Base-by-base conservation (phyloP, 2,329 filamentous ascomycete species). In the Curvularia eragrostidis region DNA sequence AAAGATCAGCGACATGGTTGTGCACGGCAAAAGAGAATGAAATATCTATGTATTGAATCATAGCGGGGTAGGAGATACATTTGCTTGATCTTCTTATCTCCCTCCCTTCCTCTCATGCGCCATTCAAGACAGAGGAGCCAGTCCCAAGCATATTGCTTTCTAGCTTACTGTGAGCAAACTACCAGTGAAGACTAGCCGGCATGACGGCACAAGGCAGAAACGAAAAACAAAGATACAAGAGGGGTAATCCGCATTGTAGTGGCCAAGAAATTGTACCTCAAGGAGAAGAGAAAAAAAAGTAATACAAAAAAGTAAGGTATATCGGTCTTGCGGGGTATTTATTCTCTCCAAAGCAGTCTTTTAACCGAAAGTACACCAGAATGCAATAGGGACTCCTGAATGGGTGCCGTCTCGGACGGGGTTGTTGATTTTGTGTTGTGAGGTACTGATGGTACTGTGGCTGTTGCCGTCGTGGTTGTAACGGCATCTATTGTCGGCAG, bases 341-440 rank as follows among this genome's bases (percentile, higher is more conserved):
- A 51, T 42, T 26, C 15, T 28, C 41, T 21, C 58, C 58, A 63
- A 8, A 63, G 44, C 13, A 63, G 18, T 9, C 38, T 34, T 13
- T 48, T 61, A 9, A 63, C 51, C 5, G 58, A 59, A 6, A 26
- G 49, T 9, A 62, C 34, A 13, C 56, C 47, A 18, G 53, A 63
- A 15, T 61, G 54, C 8, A 63, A 55, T 3, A 61, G 39, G 7
- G 60, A 53, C 5, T 58, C 34, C 10, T 15, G 52, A 2, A 52
- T 5, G 5, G 32, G 46, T 3, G 38, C 23, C 12, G 53, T 13
- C 3, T 32, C 32, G 18, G 58, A 47, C 12, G 54, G 54, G 15
- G 19, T 12, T 24, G 15, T 28, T 30, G 34, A 9, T 8, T 7
- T n/a, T 13, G n/a, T n/a, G 3, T n/a, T 24, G n/a, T 38, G 9